Percentiles rank a stretch among this genome's conserved stretches.
Evolutionary conservation across 1,284 basidiomycete species (phyloP).

Genomic region (Earliella scabrosa): DNA sequence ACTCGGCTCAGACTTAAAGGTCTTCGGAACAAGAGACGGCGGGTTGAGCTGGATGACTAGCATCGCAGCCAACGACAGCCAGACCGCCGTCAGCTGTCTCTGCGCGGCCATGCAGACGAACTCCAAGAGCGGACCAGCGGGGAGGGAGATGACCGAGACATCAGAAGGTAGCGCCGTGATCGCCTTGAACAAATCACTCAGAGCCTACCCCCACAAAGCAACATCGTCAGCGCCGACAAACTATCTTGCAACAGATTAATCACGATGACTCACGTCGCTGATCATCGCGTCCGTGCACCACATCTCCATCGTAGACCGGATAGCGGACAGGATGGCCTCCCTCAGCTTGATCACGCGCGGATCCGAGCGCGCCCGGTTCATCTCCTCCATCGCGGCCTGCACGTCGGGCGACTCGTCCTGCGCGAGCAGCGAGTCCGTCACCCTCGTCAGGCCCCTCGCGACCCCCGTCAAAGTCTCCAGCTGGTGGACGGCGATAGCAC

Average conservation of each 20-base stretch:
- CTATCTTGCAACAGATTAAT: neutral
- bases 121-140: slow-evolving; percentile 77
- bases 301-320: slow-evolving; percentile 65
- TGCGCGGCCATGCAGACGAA: slow-evolving; percentile 79
- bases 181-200: slow-evolving; percentile 82
- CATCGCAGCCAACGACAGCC: slow-evolving; percentile 82
- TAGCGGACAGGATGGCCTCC: slow-evolving; percentile 61
- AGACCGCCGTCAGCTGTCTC: slow-evolving; percentile 77
- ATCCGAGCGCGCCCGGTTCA: slow-evolving; percentile 68
- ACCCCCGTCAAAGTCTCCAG: slow-evolving; percentile 82
- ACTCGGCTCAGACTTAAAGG: slow-evolving; percentile 45
- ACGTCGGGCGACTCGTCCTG: slow-evolving; percentile 60
- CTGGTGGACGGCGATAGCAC: slow-evolving; percentile 62
- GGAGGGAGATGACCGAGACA: slow-evolving; percentile 77
- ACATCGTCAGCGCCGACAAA: neutral
- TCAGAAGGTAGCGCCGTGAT: slow-evolving; percentile 77
- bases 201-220: slow-evolving; percentile 48
- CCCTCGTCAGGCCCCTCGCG: slow-evolving; percentile 82
- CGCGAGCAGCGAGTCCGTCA: slow-evolving; percentile 68
- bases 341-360: slow-evolving; percentile 65
- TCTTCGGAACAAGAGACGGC: slow-evolving; percentile 52
- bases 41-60: slow-evolving; percentile 82
- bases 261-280: slow-evolving; percentile 62
- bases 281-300: slow-evolving; percentile 81
- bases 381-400: slow-evolving; percentile 52